These are phyloP conservation scores for Cutaneotrichosporon arboriforme DNA, from an alignment of 1,284 basidiomycete genomes.

Conservation along the genomic window DNA sequence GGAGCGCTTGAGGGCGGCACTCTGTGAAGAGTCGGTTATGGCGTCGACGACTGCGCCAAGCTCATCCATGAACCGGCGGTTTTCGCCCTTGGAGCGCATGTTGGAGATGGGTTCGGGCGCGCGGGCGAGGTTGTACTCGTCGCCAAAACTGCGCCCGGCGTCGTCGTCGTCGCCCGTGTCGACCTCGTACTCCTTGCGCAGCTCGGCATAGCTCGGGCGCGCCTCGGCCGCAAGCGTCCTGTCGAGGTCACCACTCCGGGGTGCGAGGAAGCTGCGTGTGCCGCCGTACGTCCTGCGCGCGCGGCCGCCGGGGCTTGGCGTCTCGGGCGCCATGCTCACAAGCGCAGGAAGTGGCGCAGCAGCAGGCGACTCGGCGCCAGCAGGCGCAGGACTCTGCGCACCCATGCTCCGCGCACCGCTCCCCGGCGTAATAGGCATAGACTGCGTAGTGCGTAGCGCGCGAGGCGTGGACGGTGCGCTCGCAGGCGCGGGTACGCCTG, in stretches of 20 bases:
- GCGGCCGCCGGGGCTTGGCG: conserved; percentile 18
- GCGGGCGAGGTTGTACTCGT: conserved; percentile 27
- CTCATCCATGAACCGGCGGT: conserved; percentile 44
- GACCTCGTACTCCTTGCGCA: conserved; percentile 40
- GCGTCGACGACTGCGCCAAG: conserved; percentile 37
- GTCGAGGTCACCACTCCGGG: conserved; percentile 10
- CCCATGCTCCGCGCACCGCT: conserved; percentile 1
- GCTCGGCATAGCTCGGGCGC: conserved; percentile 38
- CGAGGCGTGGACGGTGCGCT: conserved; percentile 8
- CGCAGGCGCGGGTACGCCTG: background rate
- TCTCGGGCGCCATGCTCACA: conserved; percentile 1
- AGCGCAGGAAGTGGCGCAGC: conserved; percentile 3
- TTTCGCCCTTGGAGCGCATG: conserved; percentile 44
- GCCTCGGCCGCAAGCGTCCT: conserved; percentile 1
- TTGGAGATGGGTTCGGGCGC: conserved; percentile 40
- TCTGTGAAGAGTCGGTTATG: conserved; percentile 17
- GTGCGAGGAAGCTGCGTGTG: conserved; percentile 21
- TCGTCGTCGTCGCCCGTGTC: conserved; percentile 27
- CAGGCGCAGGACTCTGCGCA: background rate
- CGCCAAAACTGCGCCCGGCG: conserved; percentile 20
- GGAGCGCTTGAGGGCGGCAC: conserved; percentile 22
- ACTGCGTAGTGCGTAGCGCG: conserved; percentile 5
- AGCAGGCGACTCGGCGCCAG: background rate
- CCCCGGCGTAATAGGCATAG: conserved; percentile 13
- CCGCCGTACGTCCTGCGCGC: conserved; percentile 35